These are phyloP conservation scores for Furcasterigmium furcatum DNA, from an alignment of 2,329 filamentous ascomycete genomes.

Conservation along the genomic window DNA sequence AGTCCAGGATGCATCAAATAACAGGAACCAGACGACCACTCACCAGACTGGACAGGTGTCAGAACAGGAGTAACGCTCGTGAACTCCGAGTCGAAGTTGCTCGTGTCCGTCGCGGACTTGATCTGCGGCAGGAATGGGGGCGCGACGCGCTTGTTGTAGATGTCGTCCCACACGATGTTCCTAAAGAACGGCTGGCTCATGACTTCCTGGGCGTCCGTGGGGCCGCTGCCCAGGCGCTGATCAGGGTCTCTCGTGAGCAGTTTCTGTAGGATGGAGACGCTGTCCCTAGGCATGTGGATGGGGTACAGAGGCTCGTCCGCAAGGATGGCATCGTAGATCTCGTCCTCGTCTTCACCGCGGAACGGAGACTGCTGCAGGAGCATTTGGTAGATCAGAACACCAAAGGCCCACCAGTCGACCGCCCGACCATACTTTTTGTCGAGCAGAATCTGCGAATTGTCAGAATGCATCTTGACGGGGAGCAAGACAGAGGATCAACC, in stretches of 20 bases:
- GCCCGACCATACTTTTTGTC: conserved; percentile 98
- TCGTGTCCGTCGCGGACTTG: conserved; percentile 93
- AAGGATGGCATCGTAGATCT: conserved; percentile 98
- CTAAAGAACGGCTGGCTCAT: conserved; percentile 99
- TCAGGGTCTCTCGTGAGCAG: conserved; percentile 94
- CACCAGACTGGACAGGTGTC: conserved; percentile 95
- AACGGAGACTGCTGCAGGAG: conserved; percentile 97
- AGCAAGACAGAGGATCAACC: conserved; percentile 17
- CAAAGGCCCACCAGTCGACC: conserved; percentile 99
- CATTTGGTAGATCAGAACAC: conserved; percentile 99
- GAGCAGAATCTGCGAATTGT: conserved; percentile 69
- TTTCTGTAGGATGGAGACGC: conserved; percentile 96
- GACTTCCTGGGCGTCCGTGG: conserved; percentile 95
- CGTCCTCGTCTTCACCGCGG: conserved; percentile 97
- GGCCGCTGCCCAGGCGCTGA: conserved; percentile 85
- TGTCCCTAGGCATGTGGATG: conserved; percentile 97
- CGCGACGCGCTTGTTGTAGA: conserved; percentile 89
- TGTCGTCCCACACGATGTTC: conserved; percentile 98
- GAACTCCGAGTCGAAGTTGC: conserved; percentile 98
- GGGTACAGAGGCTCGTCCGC: conserved; percentile 97
- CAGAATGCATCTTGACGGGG: conserved; percentile 19
- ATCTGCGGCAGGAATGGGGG: conserved; percentile 90
- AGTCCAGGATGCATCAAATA: no score
- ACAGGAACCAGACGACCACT: no score
- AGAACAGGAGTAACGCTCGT: conserved; percentile 97